These are phyloP conservation scores for Wallacemonas sp. DNA, from an alignment of 208 protist genomes.

Conservation along the genomic window DNA sequence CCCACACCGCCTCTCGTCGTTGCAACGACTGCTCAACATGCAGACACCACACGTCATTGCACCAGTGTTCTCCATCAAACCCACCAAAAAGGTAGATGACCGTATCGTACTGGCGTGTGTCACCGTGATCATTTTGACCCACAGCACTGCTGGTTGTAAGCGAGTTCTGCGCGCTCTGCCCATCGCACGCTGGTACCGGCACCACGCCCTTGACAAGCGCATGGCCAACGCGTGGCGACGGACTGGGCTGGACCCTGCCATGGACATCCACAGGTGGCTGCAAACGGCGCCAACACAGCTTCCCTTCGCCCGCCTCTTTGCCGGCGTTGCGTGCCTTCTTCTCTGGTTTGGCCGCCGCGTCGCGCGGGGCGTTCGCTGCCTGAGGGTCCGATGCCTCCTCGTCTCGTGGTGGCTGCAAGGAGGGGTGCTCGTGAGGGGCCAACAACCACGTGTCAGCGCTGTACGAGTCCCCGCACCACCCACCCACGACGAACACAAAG, in stretches of 20 bases:
- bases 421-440: constrained; percentile 10
- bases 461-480: constrained; percentile 33
- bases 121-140: too few species aligned
- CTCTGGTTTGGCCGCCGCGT: neutral
- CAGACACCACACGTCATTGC: constrained; percentile 69
- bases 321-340: neutral
- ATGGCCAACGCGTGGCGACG: neutral
- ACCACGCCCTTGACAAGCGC: constrained; percentile 18
- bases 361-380: neutral
- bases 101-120: neutral
- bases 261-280: constrained; percentile 8
- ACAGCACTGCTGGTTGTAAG: too few species aligned
- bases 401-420: neutral
- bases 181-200: too few species aligned
- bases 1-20: constrained; percentile 29
- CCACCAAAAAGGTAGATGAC: constrained; percentile 66
- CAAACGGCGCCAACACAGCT: neutral
- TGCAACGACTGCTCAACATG: constrained; percentile 25
- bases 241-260: neutral
- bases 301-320: neutral
- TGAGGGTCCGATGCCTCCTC: neutral
- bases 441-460: constrained; percentile 33
- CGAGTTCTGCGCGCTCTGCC: too few species aligned
- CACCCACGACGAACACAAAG: constrained; percentile 38
- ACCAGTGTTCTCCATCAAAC: constrained; percentile 37